Conservation (phyloP, 2,329 filamentous ascomycete species). For the Tolypocladium paradoxum region DNA sequence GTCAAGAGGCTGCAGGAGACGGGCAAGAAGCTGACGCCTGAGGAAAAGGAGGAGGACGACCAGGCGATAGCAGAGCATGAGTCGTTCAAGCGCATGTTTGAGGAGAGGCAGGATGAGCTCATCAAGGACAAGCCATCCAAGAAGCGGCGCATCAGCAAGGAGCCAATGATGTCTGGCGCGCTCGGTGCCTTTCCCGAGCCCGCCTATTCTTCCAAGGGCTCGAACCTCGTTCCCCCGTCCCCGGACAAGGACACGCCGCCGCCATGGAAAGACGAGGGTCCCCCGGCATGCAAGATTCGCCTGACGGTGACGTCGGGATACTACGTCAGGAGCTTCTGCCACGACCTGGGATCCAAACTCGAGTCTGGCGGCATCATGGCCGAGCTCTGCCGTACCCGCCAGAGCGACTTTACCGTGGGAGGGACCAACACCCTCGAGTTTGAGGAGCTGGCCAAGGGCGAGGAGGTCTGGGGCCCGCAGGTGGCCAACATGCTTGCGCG, state of each 20-base stretch:
- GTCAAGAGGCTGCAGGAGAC: constrained; percentile 45
- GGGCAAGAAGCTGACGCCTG: constrained; percentile 37
- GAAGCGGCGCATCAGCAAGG: constrained; percentile 17
- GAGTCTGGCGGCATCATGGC: constrained; percentile 80
- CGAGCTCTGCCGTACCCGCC: constrained; percentile 66
- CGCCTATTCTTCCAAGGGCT: constrained; percentile 28
- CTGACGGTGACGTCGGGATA: constrained; percentile 95
- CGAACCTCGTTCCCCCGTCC: constrained; percentile 41
- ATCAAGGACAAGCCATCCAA: constrained; percentile 38
- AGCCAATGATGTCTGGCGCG: constrained; percentile 46
- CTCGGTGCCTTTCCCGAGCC: constrained; percentile 40
- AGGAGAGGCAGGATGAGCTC: constrained; percentile 45
- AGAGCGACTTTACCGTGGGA: constrained; percentile 68
- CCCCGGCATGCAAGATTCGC: constrained; percentile 70
- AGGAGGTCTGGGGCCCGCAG: constrained; percentile 73
- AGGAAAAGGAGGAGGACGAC: constrained; percentile 44
- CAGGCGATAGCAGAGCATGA: constrained; percentile 45
- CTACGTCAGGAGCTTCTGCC: constrained; percentile 88
- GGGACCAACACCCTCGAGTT: constrained; percentile 67
- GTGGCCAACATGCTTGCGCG: constrained; percentile 39
- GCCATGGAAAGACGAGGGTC: constrained; percentile 49
- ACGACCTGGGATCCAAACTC: constrained; percentile 78
- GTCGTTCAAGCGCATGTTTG: constrained; percentile 46
- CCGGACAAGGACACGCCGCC: constrained; percentile 36
- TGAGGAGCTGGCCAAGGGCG: constrained; percentile 62